Evolutionary conservation across 2,329 filamentous ascomycete genomes (phyloP).

Genomic region (Fusarium begoniae): DNA sequence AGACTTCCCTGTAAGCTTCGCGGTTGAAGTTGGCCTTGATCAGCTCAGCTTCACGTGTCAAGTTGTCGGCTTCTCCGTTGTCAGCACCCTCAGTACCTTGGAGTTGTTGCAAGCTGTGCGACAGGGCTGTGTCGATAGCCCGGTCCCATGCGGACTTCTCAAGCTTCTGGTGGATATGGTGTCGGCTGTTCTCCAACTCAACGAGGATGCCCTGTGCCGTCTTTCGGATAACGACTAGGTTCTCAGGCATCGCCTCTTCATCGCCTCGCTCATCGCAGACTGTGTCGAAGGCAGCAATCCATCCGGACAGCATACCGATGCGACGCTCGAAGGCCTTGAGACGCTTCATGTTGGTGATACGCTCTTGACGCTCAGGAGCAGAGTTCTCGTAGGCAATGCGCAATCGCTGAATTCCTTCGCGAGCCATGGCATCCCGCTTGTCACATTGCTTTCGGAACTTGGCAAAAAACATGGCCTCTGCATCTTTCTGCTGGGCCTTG

Average conservation of each 20-base stretch:
- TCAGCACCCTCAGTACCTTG: slow-evolving; percentile 63
- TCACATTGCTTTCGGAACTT: slow-evolving; percentile 93
- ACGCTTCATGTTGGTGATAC: slow-evolving; percentile 81
- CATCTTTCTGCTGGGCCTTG: slow-evolving; percentile 90
- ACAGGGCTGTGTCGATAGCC: slow-evolving; percentile 84
- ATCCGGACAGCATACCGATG: slow-evolving; percentile 85
- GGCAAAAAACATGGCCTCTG: slow-evolving; percentile 80
- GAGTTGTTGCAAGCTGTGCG: slow-evolving; percentile 84
- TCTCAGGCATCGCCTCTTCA: slow-evolving; percentile 69
- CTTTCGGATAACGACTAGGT: slow-evolving; percentile 80
- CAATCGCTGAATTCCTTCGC: slow-evolving; percentile 83
- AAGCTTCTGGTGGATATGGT: slow-evolving; percentile 88
- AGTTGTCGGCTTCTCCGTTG: slow-evolving; percentile 70
- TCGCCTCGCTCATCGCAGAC: slow-evolving; percentile 72
- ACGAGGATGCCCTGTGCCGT: slow-evolving; percentile 87
- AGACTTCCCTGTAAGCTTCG: slow-evolving; percentile 78
- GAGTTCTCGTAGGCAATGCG: slow-evolving; percentile 87
- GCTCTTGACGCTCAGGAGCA: slow-evolving; percentile 78
- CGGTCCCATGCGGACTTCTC: slow-evolving; percentile 87
- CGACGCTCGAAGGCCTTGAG: slow-evolving; percentile 84
- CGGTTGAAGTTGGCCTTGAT: slow-evolving; percentile 84
- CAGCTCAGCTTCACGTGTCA: slow-evolving; percentile 85
- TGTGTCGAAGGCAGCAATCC: slow-evolving; percentile 90
- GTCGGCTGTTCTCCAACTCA: slow-evolving; percentile 88
- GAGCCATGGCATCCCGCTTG: slow-evolving; percentile 78